These are phyloP conservation scores for Magnusiomyces paraingens DNA, from an alignment of 1,139 yeast species.

Conservation along the genomic window DNA sequence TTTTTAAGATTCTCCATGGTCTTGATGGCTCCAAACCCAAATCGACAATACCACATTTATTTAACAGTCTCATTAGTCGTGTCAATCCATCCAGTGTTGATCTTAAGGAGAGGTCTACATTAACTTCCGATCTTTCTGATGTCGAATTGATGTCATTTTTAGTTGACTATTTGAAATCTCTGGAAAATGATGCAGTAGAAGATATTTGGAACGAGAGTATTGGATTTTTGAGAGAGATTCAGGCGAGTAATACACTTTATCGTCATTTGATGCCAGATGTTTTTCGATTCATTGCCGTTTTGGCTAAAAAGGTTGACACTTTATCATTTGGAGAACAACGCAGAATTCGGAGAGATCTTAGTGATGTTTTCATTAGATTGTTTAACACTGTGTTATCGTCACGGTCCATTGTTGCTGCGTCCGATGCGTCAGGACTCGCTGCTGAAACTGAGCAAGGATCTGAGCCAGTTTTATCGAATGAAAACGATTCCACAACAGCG, in stretches of 20 bases:
- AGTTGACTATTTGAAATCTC: constrained; percentile 50
- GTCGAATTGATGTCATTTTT: constrained; percentile 46
- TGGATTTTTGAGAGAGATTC: constrained; percentile 53
- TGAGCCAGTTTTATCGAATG: constrained; percentile 1
- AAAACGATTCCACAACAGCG: constrained; percentile 14
- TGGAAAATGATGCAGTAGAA: constrained; percentile 69
- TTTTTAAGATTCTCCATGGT: constrained; percentile 58
- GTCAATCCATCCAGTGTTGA: constrained; percentile 35
- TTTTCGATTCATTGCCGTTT: constrained; percentile 43
- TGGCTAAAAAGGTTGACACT: constrained; percentile 51
- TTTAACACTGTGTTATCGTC: constrained; percentile 40
- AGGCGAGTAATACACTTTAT: constrained; percentile 44
- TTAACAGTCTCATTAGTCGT: constrained; percentile 48
- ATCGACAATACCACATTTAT: constrained; percentile 60
- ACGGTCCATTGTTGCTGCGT: constrained; percentile 19
- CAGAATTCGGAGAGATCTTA: constrained; percentile 55
- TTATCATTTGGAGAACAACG: constrained; percentile 58
- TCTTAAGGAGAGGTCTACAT: constrained; percentile 36
- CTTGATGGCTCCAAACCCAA: constrained; percentile 84
- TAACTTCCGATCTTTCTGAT: constrained; percentile 41
- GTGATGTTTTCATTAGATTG: constrained; percentile 55
- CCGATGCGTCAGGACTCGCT: too few relatives aligned
- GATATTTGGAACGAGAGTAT: constrained; percentile 62
- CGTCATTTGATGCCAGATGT: constrained; percentile 46
- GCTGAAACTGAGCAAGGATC: constrained; percentile 13